Conservation (phyloP, 2,329 filamentous ascomycete species). For the Dendrostoma leiphaemia region DNA sequence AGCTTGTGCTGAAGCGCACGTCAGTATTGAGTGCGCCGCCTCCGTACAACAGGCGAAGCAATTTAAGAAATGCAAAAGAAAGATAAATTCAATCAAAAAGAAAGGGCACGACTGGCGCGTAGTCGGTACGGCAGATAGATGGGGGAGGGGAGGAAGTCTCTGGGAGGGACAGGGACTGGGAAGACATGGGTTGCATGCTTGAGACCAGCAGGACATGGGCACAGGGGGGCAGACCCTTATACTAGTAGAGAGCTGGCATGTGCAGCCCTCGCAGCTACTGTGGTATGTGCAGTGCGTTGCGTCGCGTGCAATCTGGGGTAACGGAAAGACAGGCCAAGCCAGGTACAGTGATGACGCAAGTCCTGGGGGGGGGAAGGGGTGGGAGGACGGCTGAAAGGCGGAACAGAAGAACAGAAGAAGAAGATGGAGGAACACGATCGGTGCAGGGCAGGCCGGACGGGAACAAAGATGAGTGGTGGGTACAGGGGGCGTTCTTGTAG, state of each 20-base stretch:
- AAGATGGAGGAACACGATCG: too few species aligned
- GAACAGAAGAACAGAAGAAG: not conserved
- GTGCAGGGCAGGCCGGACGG: not conserved
- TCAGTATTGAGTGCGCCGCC: too few species aligned
- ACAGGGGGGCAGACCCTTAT: conserved; percentile 4
- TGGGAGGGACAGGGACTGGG: not conserved
- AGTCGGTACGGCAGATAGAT: not conserved
- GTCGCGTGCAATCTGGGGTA: conserved; percentile 5
- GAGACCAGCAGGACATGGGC: not conserved
- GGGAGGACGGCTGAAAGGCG: not conserved
- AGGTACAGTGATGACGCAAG: conserved; percentile 1
- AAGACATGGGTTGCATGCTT: conserved; percentile 6
- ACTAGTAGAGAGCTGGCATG: not conserved
- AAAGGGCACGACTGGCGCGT: not conserved
- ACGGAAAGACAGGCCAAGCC: not conserved
- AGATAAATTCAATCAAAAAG: not conserved
- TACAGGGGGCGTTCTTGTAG: conserved; percentile 10
- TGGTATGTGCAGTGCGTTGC: not conserved
- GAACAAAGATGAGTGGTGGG: not conserved
- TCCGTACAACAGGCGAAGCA: too few species aligned
- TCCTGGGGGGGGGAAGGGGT: not conserved
- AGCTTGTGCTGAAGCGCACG: not conserved
- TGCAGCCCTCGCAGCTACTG: too few species aligned
- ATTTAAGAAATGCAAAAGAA: not conserved
- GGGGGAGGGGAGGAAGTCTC: not conserved